Conservation (phyloP, 306 rosid species). For the Pyrus betulifolia region DNA sequence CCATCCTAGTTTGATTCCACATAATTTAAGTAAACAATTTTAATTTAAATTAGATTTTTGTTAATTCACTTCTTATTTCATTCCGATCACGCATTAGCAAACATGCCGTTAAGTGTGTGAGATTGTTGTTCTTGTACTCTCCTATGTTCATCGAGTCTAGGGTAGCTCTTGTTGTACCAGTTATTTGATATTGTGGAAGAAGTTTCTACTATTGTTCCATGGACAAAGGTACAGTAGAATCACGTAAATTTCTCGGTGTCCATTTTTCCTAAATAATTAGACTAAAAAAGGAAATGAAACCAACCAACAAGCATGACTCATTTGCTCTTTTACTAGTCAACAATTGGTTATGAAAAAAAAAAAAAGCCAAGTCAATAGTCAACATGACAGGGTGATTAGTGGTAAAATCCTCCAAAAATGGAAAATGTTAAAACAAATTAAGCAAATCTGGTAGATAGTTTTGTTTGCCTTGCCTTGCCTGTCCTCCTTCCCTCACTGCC, state of each 20-base stretch:
- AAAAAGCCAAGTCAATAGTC: background rate
- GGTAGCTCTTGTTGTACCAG: too few relatives aligned
- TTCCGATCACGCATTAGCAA: too few relatives aligned
- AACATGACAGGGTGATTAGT: background rate
- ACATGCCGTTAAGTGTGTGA: too few relatives aligned
- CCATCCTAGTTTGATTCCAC: too few relatives aligned
- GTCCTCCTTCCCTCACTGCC: conserved; percentile 29
- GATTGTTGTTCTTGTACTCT: too few relatives aligned
- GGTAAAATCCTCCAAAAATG: background rate
- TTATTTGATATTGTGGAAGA: too few relatives aligned
- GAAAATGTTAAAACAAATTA: background rate
- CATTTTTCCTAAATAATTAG: background rate
- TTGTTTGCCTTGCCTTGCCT: conserved; percentile 26
- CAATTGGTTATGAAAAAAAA: background rate
- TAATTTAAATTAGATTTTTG: background rate
- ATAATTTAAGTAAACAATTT: background rate
- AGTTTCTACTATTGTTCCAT: too few relatives aligned
- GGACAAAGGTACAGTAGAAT: too few relatives aligned
- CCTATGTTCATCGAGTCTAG: too few relatives aligned
- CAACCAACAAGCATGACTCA: background rate
- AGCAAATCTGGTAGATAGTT: conserved; percentile 11
- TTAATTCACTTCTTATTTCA: too few relatives aligned
- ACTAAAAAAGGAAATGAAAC: background rate
- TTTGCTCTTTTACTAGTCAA: too few relatives aligned
- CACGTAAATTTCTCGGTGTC: too few relatives aligned